These are phyloP conservation scores for Neurospora sp. DNA, from an alignment of 495 filamentous ascomycete genomes.

Conservation along the genomic window DNA sequence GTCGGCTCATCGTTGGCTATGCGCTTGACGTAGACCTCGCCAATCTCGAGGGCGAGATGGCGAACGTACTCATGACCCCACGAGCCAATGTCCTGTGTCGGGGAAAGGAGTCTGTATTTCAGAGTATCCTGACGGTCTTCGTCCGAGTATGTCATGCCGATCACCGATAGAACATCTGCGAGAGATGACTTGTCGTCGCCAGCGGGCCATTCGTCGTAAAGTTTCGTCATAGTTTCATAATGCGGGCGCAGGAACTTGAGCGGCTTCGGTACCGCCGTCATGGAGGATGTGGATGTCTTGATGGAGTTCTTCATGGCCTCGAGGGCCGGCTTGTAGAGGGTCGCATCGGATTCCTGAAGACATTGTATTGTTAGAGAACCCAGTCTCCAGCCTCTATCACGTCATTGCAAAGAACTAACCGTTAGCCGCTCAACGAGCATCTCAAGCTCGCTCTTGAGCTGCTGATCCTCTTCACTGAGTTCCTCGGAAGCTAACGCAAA, in stretches of 20 bases:
- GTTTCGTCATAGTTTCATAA: slow-evolving; percentile 73
- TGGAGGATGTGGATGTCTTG: slow-evolving; percentile 96
- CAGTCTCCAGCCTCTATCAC: slow-evolving; percentile 9
- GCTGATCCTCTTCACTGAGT: slow-evolving; percentile 94
- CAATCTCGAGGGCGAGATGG: slow-evolving; percentile 91
- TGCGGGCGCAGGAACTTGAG: slow-evolving; percentile 96
- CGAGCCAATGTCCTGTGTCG: slow-evolving; percentile 83
- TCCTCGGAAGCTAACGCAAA: slow-evolving; percentile 47
- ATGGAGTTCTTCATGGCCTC: slow-evolving; percentile 95
- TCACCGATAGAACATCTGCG: slow-evolving; percentile 91
- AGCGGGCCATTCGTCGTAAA: slow-evolving; percentile 79
- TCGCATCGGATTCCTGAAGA: slow-evolving; percentile 67
- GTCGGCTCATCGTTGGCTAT: slow-evolving; percentile 45
- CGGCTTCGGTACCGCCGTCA: slow-evolving; percentile 98
- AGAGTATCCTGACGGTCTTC: slow-evolving; percentile 92
- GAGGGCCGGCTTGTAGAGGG: slow-evolving; percentile 82
- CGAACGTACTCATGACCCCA: slow-evolving; percentile 99
- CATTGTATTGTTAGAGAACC: slow-evolving; percentile 7
- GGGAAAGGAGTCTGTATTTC: slow-evolving; percentile 85
- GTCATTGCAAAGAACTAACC: slow-evolving; percentile 38
- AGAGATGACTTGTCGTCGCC: slow-evolving; percentile 80
- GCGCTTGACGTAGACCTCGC: slow-evolving; percentile 80
- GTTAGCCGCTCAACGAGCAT: slow-evolving; percentile 95
- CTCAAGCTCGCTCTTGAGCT: slow-evolving; percentile 95
- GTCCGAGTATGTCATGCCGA: slow-evolving; percentile 98